These are phyloP conservation scores for Dothistroma pini DNA, from an alignment of 2,329 filamentous ascomycete species.

Conservation along the genomic window DNA sequence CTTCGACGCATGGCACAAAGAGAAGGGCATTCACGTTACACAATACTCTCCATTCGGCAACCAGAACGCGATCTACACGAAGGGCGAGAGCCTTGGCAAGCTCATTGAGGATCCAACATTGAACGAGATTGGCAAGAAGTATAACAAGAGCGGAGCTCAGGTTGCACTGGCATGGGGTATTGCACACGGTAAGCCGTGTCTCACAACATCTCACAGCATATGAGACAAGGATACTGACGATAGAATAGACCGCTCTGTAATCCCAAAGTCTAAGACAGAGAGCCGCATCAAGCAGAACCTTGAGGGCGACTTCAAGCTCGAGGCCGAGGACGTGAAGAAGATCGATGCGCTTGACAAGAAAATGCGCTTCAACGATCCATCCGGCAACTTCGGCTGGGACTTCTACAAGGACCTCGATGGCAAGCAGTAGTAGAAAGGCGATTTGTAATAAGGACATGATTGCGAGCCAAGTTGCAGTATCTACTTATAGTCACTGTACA, in stretches of 20 bases:
- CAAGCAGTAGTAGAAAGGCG: background rate
- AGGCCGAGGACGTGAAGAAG: slow-evolving; percentile 54
- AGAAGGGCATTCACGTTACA: slow-evolving; percentile 51
- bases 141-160: slow-evolving; percentile 51
- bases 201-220: background rate
- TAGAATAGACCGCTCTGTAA: slow-evolving; percentile 41
- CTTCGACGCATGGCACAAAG: slow-evolving; percentile 49
- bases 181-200: slow-evolving; percentile 37
- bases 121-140: slow-evolving; percentile 50
- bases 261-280: slow-evolving; percentile 52
- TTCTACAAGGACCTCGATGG: slow-evolving; percentile 47
- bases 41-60: slow-evolving; percentile 56
- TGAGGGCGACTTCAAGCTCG: slow-evolving; percentile 56
- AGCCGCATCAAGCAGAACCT: slow-evolving; percentile 35
- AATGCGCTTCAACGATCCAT: slow-evolving; percentile 60
- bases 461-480: background rate
- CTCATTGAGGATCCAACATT: slow-evolving; percentile 52
- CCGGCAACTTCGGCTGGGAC: slow-evolving; percentile 53
- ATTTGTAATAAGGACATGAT: background rate
- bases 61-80: slow-evolving; percentile 49
- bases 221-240: background rate
- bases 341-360: slow-evolving; percentile 57
- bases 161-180: slow-evolving; percentile 55
- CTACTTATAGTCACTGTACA: background rate
- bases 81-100: slow-evolving; percentile 43